phyloP scores from a whole-genome alignment of 2,329 filamentous ascomycete genomes.

The Diaporthe amygdali region DNA sequence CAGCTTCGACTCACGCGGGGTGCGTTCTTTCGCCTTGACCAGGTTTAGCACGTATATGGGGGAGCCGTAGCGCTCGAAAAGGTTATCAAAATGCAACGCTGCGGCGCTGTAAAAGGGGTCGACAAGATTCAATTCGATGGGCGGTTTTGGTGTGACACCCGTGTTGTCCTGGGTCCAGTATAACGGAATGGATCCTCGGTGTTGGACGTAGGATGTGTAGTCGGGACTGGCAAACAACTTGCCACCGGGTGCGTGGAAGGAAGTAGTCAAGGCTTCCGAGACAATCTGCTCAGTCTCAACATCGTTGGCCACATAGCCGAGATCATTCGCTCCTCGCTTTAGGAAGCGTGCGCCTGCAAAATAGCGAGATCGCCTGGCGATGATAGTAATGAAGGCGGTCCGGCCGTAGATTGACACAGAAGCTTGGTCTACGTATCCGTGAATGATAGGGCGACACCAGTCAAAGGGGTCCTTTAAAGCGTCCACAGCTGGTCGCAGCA shows the following conservation, averaged over 20 bases:
- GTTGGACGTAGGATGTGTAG: slow-evolving; percentile 96
- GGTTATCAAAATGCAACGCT: slow-evolving; percentile 90
- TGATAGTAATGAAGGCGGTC: slow-evolving; percentile 89
- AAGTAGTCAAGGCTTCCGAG: slow-evolving; percentile 91
- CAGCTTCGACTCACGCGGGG: slow-evolving; percentile 89
- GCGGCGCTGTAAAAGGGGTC: slow-evolving; percentile 96
- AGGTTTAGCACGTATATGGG: slow-evolving; percentile 92
- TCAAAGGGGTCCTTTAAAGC: slow-evolving; percentile 83
- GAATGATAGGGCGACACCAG: slow-evolving; percentile 95
- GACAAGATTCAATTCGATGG: slow-evolving; percentile 92
- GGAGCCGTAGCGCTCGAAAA: slow-evolving; percentile 91
- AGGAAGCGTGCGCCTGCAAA: slow-evolving; percentile 95
- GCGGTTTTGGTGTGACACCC: slow-evolving; percentile 93
- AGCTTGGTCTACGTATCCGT: slow-evolving; percentile 94
- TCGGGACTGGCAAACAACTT: slow-evolving; percentile 85
- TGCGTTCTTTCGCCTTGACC: slow-evolving; percentile 86
- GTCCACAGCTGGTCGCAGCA: slow-evolving; percentile 75
- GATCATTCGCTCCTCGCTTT: slow-evolving; percentile 92
- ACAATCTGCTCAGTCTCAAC: slow-evolving; percentile 99
- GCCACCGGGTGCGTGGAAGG: slow-evolving; percentile 90
- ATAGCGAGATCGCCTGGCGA: slow-evolving; percentile 87
- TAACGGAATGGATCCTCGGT: slow-evolving; percentile 93
- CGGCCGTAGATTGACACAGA: slow-evolving; percentile 86
- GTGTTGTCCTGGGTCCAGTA: slow-evolving; percentile 98
- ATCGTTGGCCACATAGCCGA: slow-evolving; percentile 96